Evolutionary conservation across 164 flowering plant species (phyloP).

Genomic region (Piper longum): DNA sequence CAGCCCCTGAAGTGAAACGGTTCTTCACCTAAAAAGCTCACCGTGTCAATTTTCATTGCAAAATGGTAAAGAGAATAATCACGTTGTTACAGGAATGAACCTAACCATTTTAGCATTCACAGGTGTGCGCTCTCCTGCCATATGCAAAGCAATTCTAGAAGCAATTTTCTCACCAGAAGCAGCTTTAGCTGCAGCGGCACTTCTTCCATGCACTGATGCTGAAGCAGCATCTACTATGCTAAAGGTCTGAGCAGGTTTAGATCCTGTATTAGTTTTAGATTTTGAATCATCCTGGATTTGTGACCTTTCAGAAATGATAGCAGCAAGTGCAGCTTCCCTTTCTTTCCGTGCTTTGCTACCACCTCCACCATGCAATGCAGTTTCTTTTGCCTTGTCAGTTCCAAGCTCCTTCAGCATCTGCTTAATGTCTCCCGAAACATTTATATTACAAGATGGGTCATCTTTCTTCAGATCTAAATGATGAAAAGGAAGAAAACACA

Average conservation of each 20-base stretch:
- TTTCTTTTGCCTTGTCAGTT: slow-evolving; percentile 71
- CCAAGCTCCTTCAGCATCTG: slow-evolving; percentile 92
- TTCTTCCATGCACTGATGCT: slow-evolving; percentile 98
- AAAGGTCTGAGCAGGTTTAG: slow-evolving; percentile 33
- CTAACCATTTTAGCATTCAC: slow-evolving; percentile 89
- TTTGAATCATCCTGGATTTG: slow-evolving; percentile 50
- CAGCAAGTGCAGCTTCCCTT: slow-evolving; percentile 82
- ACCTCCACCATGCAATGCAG: slow-evolving; percentile 90
- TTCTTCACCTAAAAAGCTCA: slow-evolving; percentile 60
- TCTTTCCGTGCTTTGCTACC: slow-evolving; percentile 84
- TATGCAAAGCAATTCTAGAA: slow-evolving; percentile 88
- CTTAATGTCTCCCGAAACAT: slow-evolving; percentile 78
- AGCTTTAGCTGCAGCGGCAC: slow-evolving; percentile 89
- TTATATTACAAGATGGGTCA: slow-evolving; percentile 68
- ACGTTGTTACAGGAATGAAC: slow-evolving; percentile 3
- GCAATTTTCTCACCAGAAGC: slow-evolving; percentile 73
- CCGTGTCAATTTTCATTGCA: not conserved
- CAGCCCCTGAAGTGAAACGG: slow-evolving; percentile 82
- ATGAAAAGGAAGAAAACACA: not conserved
- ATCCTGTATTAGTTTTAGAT: slow-evolving; percentile 34
- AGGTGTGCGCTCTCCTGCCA: slow-evolving; percentile 85
- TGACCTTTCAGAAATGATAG: slow-evolving; percentile 67
- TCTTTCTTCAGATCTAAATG: slow-evolving; percentile 34
- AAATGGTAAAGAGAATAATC: not conserved
- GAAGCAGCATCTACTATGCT: slow-evolving; percentile 98